Evolutionary conservation across 768 basidiomycete species (phyloP).

Genomic region (Trametes villosa): DNA sequence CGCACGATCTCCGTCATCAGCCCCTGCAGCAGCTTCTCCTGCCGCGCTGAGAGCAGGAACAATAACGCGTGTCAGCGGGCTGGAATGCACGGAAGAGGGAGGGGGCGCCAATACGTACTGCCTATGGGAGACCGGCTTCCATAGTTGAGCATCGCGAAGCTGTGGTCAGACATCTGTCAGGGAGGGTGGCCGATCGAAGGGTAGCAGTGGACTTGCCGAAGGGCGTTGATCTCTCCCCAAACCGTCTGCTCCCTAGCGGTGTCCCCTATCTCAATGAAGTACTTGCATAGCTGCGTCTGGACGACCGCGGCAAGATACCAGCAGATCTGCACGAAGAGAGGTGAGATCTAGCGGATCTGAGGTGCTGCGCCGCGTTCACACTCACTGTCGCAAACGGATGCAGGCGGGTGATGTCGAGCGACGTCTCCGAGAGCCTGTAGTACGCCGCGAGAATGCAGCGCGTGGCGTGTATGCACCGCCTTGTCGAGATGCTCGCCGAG

Average conservation of each 20-base stretch:
- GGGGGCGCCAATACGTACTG: slow-evolving; percentile 55
- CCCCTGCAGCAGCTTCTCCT: slow-evolving; percentile 80
- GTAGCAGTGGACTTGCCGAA: slow-evolving; percentile 54
- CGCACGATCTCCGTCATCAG: slow-evolving; percentile 85
- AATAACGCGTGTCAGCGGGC: neutral
- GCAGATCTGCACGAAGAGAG: slow-evolving; percentile 59
- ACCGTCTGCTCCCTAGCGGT: slow-evolving; percentile 71
- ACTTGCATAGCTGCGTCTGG: slow-evolving; percentile 84
- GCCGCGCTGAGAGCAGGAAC: slow-evolving; percentile 60
- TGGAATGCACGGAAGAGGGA: neutral
- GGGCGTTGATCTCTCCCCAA: slow-evolving; percentile 87
- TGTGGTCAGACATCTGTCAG: slow-evolving; percentile 33
- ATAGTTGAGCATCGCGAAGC: slow-evolving; percentile 84
- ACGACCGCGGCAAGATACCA: slow-evolving; percentile 92
- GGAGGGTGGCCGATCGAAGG: neutral
- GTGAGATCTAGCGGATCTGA: neutral
- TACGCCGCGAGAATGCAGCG: slow-evolving; percentile 75
- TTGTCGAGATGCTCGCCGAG: slow-evolving; percentile 64
- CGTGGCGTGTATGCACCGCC: slow-evolving; percentile 76
- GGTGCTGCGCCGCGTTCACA: neutral
- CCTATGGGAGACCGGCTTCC: slow-evolving; percentile 82
- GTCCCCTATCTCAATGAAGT: slow-evolving; percentile 84
- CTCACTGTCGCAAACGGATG: slow-evolving; percentile 84
- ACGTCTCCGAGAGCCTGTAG: slow-evolving; percentile 79
- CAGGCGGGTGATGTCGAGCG: slow-evolving; percentile 75